These are phyloP conservation scores for Fusarium zealandicum DNA, from an alignment of 2,329 filamentous ascomycete species.

Conservation along the genomic window DNA sequence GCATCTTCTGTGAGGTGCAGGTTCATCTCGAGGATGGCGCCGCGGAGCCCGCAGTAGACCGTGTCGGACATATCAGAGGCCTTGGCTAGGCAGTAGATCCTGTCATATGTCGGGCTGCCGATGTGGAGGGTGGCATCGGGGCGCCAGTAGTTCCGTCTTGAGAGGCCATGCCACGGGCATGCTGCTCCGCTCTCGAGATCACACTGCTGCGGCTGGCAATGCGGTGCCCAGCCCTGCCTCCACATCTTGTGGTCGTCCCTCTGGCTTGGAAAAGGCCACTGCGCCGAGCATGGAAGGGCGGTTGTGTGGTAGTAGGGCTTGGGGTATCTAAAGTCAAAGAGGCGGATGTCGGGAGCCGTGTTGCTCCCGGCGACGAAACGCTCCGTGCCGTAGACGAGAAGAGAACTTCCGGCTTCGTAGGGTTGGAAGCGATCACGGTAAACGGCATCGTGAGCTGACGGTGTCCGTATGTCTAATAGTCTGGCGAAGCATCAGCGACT, in stretches of 20 bases:
- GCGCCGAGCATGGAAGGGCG: constrained; percentile 54
- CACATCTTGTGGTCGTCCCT: constrained; percentile 23
- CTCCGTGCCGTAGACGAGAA: constrained; percentile 59
- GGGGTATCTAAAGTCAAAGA: constrained; percentile 63
- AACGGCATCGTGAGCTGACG: constrained; percentile 54
- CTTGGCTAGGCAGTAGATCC: constrained; percentile 57
- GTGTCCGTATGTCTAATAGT: constrained; percentile 59
- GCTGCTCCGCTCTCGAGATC: constrained; percentile 41
- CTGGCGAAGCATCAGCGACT: constrained; percentile 31
- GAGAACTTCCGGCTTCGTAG: constrained; percentile 53
- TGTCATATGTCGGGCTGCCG: constrained; percentile 43
- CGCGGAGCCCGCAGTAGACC: constrained; percentile 59
- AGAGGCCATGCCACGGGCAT: constrained; percentile 59
- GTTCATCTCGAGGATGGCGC: constrained; percentile 54
- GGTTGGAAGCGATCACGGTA: constrained; percentile 63
- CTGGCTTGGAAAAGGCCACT: constrained; percentile 46
- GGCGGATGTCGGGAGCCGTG: constrained; percentile 52
- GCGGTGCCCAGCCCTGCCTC: constrained; percentile 18
- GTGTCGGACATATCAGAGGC: constrained; percentile 55
- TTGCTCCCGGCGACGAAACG: constrained; percentile 60
- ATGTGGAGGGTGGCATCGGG: constrained; percentile 59
- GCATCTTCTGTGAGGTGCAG: constrained; percentile 40
- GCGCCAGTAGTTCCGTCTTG: constrained; percentile 53
- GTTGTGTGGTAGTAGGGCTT: constrained; percentile 58
- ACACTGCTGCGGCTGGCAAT: constrained; percentile 42